Evolutionary conservation across 2,329 filamentous ascomycete species (phyloP), one percentile per base, ranked within the genome.

Genomic region (Aspergillus melleus): DNA sequence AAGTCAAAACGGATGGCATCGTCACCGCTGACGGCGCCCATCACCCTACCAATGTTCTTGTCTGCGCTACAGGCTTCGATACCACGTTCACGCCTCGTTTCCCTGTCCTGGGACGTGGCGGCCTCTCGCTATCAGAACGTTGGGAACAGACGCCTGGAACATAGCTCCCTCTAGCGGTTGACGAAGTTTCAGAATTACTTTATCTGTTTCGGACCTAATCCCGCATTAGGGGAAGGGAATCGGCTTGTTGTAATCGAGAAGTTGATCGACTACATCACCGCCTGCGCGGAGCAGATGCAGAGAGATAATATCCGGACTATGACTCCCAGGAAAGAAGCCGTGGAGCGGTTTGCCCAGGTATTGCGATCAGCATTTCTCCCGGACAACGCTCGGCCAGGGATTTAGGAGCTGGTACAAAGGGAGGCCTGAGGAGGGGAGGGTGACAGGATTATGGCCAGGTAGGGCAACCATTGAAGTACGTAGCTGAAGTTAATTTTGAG

Each of bases 361-460:
- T 42, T 72, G 73, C 36, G 73, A 77, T 55, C 64, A 73, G 36
- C 76, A 74, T 57, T 74, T 76, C 54, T 64, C 65, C 10, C 63
- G 63, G 26, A 77, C 74, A 1, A 74, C 77, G 6, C 77, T 72
- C 58, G 62, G 64, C n/a, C 58, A 67, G 49, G 69, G 73, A 22
- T 77, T 75, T 59, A 69, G 71, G 14, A 76, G 74, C 55, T 77
- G 76, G 76, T 76, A 76, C 52, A 77, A 76, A 58, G 71, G 70
- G 24, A 72, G 74, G 2, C 68, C 65, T 0, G 64, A 72, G 42
- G 66, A 71, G 39, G 72, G 72, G 26, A 65, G 70, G 20, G 61
- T 77, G 30, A 69, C 67, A 11, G 72, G 68, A 24, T 55, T 77
- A 8, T 77, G 74, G 73, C 74, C 74, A 49, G 75, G 74, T 70